Evolutionary conservation across 805 yeast species (phyloP), one percentile per base, ranked within the genome.

Genomic region (Tetrapisispora pingtungensis): DNA sequence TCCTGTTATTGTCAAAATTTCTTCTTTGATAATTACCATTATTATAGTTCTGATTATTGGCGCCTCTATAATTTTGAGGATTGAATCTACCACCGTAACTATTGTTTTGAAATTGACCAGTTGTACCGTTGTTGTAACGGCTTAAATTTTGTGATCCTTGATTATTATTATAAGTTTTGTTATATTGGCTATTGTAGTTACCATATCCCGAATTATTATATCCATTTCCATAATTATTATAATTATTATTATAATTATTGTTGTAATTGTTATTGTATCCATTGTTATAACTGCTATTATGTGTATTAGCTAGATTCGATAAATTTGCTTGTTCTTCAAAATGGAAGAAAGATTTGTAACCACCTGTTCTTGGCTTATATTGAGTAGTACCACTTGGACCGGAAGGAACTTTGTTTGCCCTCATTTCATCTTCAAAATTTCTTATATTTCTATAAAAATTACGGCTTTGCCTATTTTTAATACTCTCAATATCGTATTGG

Each of bases 401-500:
- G 36, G 72, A 67, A 17, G 64, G 55, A 2, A 68, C 66, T 10
- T 61, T 50, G 50, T 74, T 73, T 31, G 65, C 61, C 43, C 60
- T 63, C 57, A 69, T 67, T 33, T 62, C 67, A 37, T 55, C 56
- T 36, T 55, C 56, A 32, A 56, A 59, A 39, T 66, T 56, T 35
- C 62, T 54, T 46, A 67, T 62, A 42, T 59, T 50, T 12, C 70
- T 63, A 24, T 39, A 32, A n/a, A 32, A 37, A 26, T 37, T 36
- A 14, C 45, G 33, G 40, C 67, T 65, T 45, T 63, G 59, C 32
- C 77, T 78, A 53, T 78, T 73, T 28, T 72, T 55, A 13, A 86
- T 69, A 10, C 72, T 66, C 49, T 81, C 86, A 45, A 71, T 74
- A 54, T 89, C 97, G 40, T 80, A 81, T 33, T 74, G 76, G 4